Evolutionary conservation across 2,329 filamentous ascomycete species (phyloP), one percentile per base, ranked within the genome.

Genomic region (Daldinia sp.): DNA sequence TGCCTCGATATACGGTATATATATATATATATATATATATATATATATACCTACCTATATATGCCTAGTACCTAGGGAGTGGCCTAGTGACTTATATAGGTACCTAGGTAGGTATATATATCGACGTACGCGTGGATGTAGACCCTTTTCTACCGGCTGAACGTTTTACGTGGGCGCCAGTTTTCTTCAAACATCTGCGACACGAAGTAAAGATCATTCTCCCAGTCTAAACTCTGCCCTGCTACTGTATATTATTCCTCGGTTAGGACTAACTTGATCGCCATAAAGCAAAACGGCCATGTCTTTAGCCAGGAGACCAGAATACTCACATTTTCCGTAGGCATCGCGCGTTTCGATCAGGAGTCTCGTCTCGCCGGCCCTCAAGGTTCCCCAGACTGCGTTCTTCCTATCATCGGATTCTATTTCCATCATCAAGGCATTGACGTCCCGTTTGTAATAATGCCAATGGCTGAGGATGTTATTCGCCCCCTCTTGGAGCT

Each of bases 391-490:
- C 63, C 74, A 74, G 7, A 82, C 72, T 1, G 75, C 72, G 15
- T 51, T 51, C 7, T 75, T 72, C 48, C 74, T 66, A 6, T 70
- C 68, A 3, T 73, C 71, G 28, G 75, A 69, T 9, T 76, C 71
- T 58, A 73, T 77, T 20, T 77, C 70, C 35, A 74, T 64, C 6
- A 74, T 65, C 44, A 74, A 66, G 0, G 79, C 76, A n/a, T 80
- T 74, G 15, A 75, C 70, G 26, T 78, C 71, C 35, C 78, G 79
- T 63, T 82, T 83, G 74, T 82, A 87, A 70, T 86, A 87, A 55
- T 85, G 83, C 85, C 85, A 87, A 60, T 85, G 78, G 10, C 78
- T 75, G 1, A 87, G 81, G 30, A 86, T 76, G 58, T 81, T 81
- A 56, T 82, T 84, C 30, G 81, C 83, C 4, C 83, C 79, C 12